Evolutionary conservation across 495 filamentous ascomycete genomes (phyloP), one percentile per base, ranked within the genome.

Genomic region (Glonium stellatum): DNA sequence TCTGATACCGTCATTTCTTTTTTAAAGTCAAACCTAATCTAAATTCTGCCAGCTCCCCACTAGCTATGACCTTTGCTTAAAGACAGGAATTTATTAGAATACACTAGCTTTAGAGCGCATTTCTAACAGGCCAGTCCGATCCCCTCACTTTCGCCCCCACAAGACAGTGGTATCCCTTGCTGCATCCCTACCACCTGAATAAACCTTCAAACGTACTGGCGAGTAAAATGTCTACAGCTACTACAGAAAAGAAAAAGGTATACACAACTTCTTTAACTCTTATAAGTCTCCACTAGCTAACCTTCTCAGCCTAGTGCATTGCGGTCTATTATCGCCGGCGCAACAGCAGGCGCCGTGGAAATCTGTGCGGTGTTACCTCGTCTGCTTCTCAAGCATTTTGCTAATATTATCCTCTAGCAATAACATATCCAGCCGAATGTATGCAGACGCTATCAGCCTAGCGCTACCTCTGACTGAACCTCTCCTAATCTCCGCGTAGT

Each of bases 391-490:
- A 18, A 44, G 12, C 39, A 3, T 44, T 44, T 11, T 54, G 25
- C 59, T 61, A 51, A 58, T 47, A 56, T 1, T 18, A 41, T 36
- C 15, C 47, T 52, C n/a, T 65, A 95, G 85, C 90, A 58, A 96
- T 98, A 67, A 97, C 93, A 57, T 98, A 98, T 76, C 93, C 93
- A 50, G 92, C 92, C 66, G 93, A 98, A 74, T 98, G 88, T 92
- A 82, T 66, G 18, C 25, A 25, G 78, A 68, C 47, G 11, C 25
- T 13, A 31, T 54, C 15, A 41, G 8, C 42, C 36, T 15, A 48
- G 53, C 22, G 23, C 27, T 22, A 23, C 13, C 18, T 13, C 23
- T 18, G 11, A 49, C 47, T 10, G 44, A 18, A 13, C 22, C 31
- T 39, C 31, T 39, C 39, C 58, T 58, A 54, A 57, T 42, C 23